Evolutionary conservation across 345 rosid species (phyloP).

Genomic region (Salix dunnii): DNA sequence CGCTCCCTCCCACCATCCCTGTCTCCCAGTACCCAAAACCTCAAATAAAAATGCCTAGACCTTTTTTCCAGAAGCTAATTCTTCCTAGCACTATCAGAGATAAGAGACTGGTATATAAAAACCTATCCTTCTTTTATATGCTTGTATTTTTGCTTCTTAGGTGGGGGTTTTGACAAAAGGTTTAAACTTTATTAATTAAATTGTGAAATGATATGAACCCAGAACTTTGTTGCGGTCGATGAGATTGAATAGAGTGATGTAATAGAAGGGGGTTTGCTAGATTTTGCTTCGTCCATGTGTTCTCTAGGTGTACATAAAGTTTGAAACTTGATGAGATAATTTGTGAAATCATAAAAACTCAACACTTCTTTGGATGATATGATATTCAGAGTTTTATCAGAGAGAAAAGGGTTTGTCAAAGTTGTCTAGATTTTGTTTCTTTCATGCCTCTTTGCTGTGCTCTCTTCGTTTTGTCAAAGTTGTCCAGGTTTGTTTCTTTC

Average conservation of each 20-base stretch:
- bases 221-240: background rate
- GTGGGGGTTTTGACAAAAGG: slow-evolving; percentile 3
- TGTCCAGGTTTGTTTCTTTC: background rate
- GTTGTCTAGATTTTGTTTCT: background rate
- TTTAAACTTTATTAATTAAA: background rate
- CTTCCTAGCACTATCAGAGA: slow-evolving; percentile 61
- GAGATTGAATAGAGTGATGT: background rate
- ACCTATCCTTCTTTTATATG: background rate
- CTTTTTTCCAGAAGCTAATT: slow-evolving; percentile 73
- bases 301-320: background rate
- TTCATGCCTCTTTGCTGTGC: background rate
- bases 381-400: background rate
- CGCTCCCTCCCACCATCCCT: background rate
- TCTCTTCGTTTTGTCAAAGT: background rate
- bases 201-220: background rate
- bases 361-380: background rate
- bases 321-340: background rate
- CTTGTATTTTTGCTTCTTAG: background rate
- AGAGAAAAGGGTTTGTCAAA: background rate
- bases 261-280: background rate
- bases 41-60: slow-evolving; percentile 51
- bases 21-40: background rate
- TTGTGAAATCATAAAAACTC: background rate
- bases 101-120: slow-evolving; percentile 55
- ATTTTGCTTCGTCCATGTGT: background rate